phyloP scores from a whole-genome alignment of 2,329 filamentous ascomycete genomes.

The Aureobasidium namibiae region DNA sequence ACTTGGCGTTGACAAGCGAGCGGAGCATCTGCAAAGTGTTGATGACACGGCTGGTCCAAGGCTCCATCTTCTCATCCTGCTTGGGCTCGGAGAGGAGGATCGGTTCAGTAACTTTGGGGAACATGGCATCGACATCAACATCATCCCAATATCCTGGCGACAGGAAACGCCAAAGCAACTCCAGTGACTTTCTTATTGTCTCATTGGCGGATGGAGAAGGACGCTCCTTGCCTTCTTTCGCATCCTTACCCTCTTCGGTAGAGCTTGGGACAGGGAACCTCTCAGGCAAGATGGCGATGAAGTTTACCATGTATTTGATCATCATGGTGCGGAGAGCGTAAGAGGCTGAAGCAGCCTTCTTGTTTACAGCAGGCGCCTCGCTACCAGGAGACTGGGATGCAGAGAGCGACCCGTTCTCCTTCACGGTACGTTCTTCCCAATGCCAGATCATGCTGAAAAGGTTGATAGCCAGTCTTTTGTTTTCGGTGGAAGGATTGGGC shows the following conservation, averaged over 20 bases:
- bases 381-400: conserved; percentile 20
- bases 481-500: conserved; percentile 79
- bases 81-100: conserved; percentile 67
- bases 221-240: conserved; percentile 49
- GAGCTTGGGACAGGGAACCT: conserved; percentile 63
- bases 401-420: conserved; percentile 41
- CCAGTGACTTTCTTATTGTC: conserved; percentile 76
- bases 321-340: conserved; percentile 64
- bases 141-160: conserved; percentile 87
- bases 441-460: conserved; percentile 85
- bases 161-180: conserved; percentile 73
- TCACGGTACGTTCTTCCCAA: conserved; percentile 82
- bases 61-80: conserved; percentile 49
- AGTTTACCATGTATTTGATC: conserved; percentile 90
- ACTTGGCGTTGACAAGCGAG: conserved; percentile 78
- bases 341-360: conserved; percentile 25
- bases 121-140: conserved; percentile 73
- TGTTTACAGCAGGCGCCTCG: conserved; percentile 19
- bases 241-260: conserved; percentile 41
- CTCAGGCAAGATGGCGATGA: conserved; percentile 84
- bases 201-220: conserved; percentile 52
- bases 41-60: conserved; percentile 77
- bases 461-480: conserved; percentile 81
- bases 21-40: conserved; percentile 90
- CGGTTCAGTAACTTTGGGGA: conserved; percentile 80